Conservation (phyloP, 768 basidiomycete species). For the Dacryopinax spathularia region DNA sequence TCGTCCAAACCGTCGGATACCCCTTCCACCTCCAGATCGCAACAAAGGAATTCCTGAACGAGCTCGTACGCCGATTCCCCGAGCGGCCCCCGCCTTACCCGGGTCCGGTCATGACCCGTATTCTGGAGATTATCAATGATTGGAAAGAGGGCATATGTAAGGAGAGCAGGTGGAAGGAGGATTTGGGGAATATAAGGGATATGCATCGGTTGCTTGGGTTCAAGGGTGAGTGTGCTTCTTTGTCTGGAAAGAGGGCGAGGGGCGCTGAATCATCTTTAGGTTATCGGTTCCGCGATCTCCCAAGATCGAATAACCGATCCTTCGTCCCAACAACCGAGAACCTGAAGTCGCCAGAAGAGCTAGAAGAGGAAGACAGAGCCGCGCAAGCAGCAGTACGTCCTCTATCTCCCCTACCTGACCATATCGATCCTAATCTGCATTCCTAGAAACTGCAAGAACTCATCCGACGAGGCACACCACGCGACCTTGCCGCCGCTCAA, state of each 20-base stretch:
- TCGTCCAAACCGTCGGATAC: conserved; percentile 93
- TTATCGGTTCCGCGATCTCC: conserved; percentile 17
- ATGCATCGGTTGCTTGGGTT: conserved; percentile 91
- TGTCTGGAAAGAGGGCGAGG: not conserved
- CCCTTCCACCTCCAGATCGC: conserved; percentile 91
- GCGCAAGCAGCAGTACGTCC: conserved; percentile 65
- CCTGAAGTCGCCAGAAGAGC: conserved; percentile 87
- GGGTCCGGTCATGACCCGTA: conserved; percentile 85
- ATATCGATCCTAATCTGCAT: not conserved
- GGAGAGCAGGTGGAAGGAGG: conserved; percentile 86
- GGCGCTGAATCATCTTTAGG: conserved; percentile 9
- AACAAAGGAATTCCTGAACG: conserved; percentile 96
- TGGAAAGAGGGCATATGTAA: conserved; percentile 93
- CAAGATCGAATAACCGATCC: conserved; percentile 8
- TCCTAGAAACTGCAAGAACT: conserved; percentile 84
- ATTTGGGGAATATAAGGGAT: conserved; percentile 90
- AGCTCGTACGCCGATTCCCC: conserved; percentile 92
- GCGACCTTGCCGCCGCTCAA: conserved; percentile 88
- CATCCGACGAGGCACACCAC: conserved; percentile 86
- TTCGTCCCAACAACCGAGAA: conserved; percentile 35
- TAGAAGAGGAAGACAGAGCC: conserved; percentile 87
- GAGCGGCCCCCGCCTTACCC: conserved; percentile 94
- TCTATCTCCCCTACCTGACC: not conserved
- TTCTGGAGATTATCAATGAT: conserved; percentile 77
- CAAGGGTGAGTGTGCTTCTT: conserved; percentile 62